A percentile compares a stretch with the other conserved stretches of the same genome.
These are phyloP conservation scores for Barbarea vulgaris DNA, from an alignment of 345 rosid genomes.

Conservation along the genomic window DNA sequence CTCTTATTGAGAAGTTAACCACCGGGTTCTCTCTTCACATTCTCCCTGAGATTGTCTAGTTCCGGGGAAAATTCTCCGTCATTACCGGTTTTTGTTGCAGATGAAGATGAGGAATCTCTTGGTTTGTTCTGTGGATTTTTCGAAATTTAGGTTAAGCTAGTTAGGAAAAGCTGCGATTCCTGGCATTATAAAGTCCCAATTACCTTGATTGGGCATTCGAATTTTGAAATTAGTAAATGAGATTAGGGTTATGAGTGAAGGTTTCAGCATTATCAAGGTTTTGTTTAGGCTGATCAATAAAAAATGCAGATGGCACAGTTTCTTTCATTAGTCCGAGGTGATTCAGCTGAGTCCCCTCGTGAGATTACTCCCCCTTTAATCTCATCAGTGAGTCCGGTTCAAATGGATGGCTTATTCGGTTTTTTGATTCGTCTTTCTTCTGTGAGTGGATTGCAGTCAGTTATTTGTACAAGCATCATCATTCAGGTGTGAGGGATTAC, in stretches of 20 bases:
- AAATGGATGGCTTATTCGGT: slow-evolving; percentile 95
- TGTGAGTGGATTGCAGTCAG: slow-evolving; percentile 99
- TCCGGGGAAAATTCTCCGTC: not conserved
- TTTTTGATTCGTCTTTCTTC: slow-evolving; percentile 94
- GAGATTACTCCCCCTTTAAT: slow-evolving; percentile 70
- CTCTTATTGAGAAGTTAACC: not conserved
- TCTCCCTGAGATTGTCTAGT: slow-evolving; percentile 1
- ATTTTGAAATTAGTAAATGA: not conserved
- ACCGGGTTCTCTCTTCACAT: not conserved
- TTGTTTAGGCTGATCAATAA: not conserved
- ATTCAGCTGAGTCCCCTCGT: slow-evolving; percentile 73
- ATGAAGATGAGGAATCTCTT: not conserved
- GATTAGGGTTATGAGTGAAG: not conserved
- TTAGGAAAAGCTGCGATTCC: not conserved
- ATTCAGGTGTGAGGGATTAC: slow-evolving; percentile 89
- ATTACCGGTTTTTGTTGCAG: not conserved
- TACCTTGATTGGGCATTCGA: not conserved
- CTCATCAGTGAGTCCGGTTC: slow-evolving; percentile 77
- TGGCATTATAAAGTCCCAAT: not conserved
- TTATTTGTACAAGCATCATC: slow-evolving; percentile 96
- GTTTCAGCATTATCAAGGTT: not conserved
- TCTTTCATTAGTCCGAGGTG: slow-evolving; percentile 75
- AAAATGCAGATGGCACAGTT: slow-evolving; percentile 64
- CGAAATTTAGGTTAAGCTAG: slow-evolving; percentile 5
- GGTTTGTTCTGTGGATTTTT: not conserved